Base-by-base conservation (phyloP, 805 yeast genomes). In the Ogataea neopini region DNA sequence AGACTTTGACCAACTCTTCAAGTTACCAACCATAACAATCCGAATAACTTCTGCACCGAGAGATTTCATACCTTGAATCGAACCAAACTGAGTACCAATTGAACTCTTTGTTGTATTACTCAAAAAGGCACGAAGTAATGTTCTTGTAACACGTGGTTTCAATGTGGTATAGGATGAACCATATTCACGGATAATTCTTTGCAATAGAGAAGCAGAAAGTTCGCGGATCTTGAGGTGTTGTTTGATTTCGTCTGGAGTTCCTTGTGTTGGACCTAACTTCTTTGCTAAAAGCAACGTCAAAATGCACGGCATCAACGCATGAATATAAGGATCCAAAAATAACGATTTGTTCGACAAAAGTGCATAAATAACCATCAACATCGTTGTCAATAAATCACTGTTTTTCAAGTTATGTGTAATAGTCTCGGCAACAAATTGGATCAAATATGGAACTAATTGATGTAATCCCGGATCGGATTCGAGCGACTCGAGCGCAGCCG, bases 301-400 rank as follows among this genome's bases (percentile, higher is more conserved):
- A 28, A 94, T 84, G 51, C 97, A 88, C n/a, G 99, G 99, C 88
- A 94, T 89, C 57, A 94, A 72, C 0, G 96, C 92, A 70, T 95
- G 99, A 39, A 94, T 89, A 61, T 92, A 92, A 9, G 98, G 99
- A 56, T 92, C 97, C 50, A 92, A 75, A 59, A 90, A 92, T 33
- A 94, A 82, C 17, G 96, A 84, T 45, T 82, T 82, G 68, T 94
- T 94, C 36, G 85, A 81, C 42, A 90, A 74, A 25, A 94, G 73
- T 0, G 98, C 90, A 50, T 88, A 86, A 10, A 92, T 81, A 52
- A 90, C 90, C 64, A 89, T 95, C 50, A 94, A 71, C 88, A 92
- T 90, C 5, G 96, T 87, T 3, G 87, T 76, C 44, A 94, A 70
- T 15, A 88, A 67, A 3, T 77, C 79, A 38, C 87, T 72, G 60